Base-by-base conservation (phyloP, 768 basidiomycete species). In the Pholiota microspora region DNA sequence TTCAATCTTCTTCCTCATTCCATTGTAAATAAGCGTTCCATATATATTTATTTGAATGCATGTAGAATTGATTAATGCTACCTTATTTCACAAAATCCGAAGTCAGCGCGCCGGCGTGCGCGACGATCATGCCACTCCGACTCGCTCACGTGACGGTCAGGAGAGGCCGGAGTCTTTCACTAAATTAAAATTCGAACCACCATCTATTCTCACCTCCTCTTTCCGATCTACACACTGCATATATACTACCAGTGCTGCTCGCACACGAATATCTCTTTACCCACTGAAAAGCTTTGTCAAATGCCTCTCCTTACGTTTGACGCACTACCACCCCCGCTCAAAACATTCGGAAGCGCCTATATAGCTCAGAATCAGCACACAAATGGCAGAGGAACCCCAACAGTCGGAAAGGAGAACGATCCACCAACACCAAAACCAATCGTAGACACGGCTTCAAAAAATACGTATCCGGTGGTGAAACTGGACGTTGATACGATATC, bases 401-500 rank as follows among this genome's bases (percentile, higher is more conserved):
- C n/a, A n/a, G n/a, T n/a, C n/a, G n/a, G n/a, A n/a, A n/a, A n/a
- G n/a, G n/a, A n/a, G n/a, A n/a, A n/a, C n/a, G n/a, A n/a, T n/a
- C n/a, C n/a, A n/a, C n/a, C n/a, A n/a, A n/a, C n/a, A n/a, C n/a
- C n/a, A n/a, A n/a, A n/a, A n/a, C n/a, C n/a, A n/a, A n/a, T n/a
- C n/a, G n/a, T n/a, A n/a, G n/a, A n/a, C n/a, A n/a, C n/a, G n/a
- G 24, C 13, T 18, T 8, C 51, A 12, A 35, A 12, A 25, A 63
- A 45, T 31, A 66, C 57, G 48, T 66, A 73, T 28, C 74, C 76
- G 0, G 56, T 73, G 12, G 73, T 76, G 6, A 62, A 58, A 49
- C 71, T 91, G 29, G 79, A 86, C 42, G 63, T 74, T 3, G 79
- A 83, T 8, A 55, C 61, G 1, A 77, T 92, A 16, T 77, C 78